phyloP scores from a whole-genome alignment of 208 protist genomes.

The Trypanosoma avium region DNA sequence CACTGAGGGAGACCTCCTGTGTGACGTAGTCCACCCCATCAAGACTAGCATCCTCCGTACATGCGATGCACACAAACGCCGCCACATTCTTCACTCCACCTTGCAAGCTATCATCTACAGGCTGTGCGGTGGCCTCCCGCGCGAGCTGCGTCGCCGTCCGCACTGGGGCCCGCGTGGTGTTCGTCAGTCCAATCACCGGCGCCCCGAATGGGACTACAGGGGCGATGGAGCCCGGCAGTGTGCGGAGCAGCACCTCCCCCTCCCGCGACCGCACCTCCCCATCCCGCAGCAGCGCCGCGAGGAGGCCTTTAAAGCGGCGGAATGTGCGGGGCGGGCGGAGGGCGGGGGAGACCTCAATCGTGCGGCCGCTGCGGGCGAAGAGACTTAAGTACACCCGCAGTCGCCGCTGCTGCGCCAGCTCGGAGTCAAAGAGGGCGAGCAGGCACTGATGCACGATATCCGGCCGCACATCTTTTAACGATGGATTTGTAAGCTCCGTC shows the following conservation, averaged over 20 bases:
- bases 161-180: slow-evolving; percentile 55
- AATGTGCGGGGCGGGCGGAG: slow-evolving; percentile 88
- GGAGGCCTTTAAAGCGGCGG: slow-evolving; percentile 83
- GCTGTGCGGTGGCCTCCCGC: slow-evolving; percentile 22
- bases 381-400: slow-evolving; percentile 87
- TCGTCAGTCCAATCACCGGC: slow-evolving; percentile 70
- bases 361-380: slow-evolving; percentile 61
- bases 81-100: slow-evolving; percentile 81
- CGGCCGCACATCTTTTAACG: slow-evolving; percentile 72
- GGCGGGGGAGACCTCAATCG: slow-evolving; percentile 84
- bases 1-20: slow-evolving; percentile 62
- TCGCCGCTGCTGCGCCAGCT: slow-evolving; percentile 58
- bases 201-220: slow-evolving; percentile 84
- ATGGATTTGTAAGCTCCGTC: slow-evolving; percentile 76
- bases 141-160: slow-evolving; percentile 46
- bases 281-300: slow-evolving; percentile 75
- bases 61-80: slow-evolving; percentile 82
- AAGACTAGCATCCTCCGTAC: slow-evolving; percentile 76
- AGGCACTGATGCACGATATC: slow-evolving; percentile 93
- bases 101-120: slow-evolving; percentile 73
- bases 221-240: slow-evolving; percentile 80
- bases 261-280: slow-evolving; percentile 66
- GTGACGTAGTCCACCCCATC: slow-evolving; percentile 84
- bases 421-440: slow-evolving; percentile 89
- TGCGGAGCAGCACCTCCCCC: slow-evolving; percentile 70